Evolutionary conservation across 2,329 filamentous ascomycete genomes (phyloP), one percentile per base, ranked within the genome.

Genomic region (Trichoderma koningii): DNA sequence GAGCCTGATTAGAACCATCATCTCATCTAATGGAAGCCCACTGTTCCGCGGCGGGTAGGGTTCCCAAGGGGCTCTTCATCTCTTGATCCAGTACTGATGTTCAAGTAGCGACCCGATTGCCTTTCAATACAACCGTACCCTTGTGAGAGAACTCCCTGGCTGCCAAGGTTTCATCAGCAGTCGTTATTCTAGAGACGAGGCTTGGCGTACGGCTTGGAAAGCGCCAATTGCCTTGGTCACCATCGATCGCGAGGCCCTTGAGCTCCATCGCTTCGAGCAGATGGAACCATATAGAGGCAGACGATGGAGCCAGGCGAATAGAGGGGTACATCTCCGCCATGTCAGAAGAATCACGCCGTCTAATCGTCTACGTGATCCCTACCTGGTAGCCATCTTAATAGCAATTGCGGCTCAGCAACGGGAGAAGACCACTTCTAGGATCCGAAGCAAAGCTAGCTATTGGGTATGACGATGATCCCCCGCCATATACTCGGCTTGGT

Each of bases 371-470:
- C 53, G 21, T 19, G 53, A 56, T 41, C 53, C 53, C n/a, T 56
- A 56, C 9, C 1, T 45, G 15, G 53, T 56, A 56, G 53, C 53
- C 38, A 15, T 56, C 41, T 10, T 56, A 9, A 7, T 56, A 26
- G 38, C 52, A 42, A 21, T 55, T 28, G 52, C 52, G 26, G 17
- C 15, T 21, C 19, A 53, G 1, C 28, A 55, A 42, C 38, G 38
- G 15, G 21, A 23, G 19, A 7, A 21, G 21, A 42, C 30, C 10
- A 4, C 0, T 15, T 19, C 38, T 26, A 42, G 15, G 19, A 42
- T 3, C 26, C 6, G 19, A 12, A 12, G 19, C 14, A 28, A 7
- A 14, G 4, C 14, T 7, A n/a, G 21, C 42, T 55, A 23, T 42
- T 44, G 38, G 21, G 52, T 55, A 55, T 10, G 52, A 14, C 3